Conservation (phyloP, 139 green algal species). For the Tetradesmus obliquus region DNA sequence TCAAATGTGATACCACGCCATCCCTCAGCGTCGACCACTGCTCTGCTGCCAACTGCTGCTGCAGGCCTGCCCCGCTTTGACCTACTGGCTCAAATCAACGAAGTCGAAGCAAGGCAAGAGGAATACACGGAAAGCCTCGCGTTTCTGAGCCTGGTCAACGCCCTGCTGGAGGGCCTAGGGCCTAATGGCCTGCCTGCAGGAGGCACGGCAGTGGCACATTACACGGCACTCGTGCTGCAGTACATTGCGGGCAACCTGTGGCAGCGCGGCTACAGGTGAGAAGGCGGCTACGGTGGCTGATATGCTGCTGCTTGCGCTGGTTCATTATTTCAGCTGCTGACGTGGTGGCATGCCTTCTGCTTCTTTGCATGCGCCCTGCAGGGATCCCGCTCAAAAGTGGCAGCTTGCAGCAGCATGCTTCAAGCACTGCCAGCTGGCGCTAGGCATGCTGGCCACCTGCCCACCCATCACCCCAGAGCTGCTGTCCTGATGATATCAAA, state of each 20-base stretch:
- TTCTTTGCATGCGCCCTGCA: conserved; percentile 32
- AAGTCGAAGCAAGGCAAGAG: conserved; percentile 80
- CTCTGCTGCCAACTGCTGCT: neutral
- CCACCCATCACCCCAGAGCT: neutral
- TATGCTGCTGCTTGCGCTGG: neutral
- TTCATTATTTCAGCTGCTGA: neutral
- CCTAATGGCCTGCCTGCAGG: conserved; percentile 52
- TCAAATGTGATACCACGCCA: too few relatives aligned
- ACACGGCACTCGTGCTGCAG: conserved; percentile 72
- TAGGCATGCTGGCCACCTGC: conserved; percentile 6
- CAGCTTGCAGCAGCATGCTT: conserved; percentile 70
- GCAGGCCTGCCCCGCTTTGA: conserved; percentile 50
- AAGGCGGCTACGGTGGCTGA: neutral
- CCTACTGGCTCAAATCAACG: conserved; percentile 74
- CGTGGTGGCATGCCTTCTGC: neutral
- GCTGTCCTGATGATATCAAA: too few relatives aligned
- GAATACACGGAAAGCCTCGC: conserved; percentile 79
- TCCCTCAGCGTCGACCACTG: neutral
- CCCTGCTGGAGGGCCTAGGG: conserved; percentile 53
- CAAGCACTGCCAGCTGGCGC: conserved; percentile 68
- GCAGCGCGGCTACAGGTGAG: conserved; percentile 55
- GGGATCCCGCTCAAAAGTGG: conserved; percentile 74
- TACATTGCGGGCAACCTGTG: conserved; percentile 60
- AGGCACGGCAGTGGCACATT: conserved; percentile 59
- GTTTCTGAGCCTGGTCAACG: conserved; percentile 80